These are phyloP conservation scores for Lachnellula cervina DNA, from an alignment of 2,329 filamentous ascomycete species.

Conservation along the genomic window DNA sequence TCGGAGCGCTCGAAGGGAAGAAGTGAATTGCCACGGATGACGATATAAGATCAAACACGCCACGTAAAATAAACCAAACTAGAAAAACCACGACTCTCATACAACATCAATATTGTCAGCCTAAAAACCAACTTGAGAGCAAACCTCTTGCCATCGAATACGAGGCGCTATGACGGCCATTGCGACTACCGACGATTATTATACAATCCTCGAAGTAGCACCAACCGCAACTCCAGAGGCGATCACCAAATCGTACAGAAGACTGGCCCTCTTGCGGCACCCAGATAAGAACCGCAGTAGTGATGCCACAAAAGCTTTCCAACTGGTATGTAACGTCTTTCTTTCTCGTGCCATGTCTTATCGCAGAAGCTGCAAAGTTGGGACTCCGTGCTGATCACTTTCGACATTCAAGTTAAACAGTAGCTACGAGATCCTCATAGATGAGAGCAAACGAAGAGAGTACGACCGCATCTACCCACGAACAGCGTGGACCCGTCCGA, in stretches of 20 bases:
- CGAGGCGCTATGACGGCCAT: neutral
- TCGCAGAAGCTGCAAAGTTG: too few relatives aligned
- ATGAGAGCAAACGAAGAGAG: slow-evolving; percentile 24
- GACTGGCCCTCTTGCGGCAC: slow-evolving; percentile 31
- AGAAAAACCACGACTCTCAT: too few relatives aligned
- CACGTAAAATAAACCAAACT: too few relatives aligned
- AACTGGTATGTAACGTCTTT: neutral
- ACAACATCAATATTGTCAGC: too few relatives aligned
- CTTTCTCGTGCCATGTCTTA: too few relatives aligned
- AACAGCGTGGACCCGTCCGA: neutral
- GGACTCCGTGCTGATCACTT: neutral
- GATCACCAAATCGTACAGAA: slow-evolving; percentile 29
- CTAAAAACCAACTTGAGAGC: too few relatives aligned
- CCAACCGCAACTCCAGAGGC: slow-evolving; percentile 21
- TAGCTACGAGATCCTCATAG: slow-evolving; percentile 32
- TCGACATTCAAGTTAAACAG: neutral
- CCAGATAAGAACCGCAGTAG: slow-evolving; percentile 27
- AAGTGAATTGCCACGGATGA: too few relatives aligned
- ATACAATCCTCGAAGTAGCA: slow-evolving; percentile 19
- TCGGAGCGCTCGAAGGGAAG: too few relatives aligned
- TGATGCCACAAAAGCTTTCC: slow-evolving; percentile 8
- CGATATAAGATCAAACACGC: too few relatives aligned
- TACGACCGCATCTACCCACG: slow-evolving; percentile 30
- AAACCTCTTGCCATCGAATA: too few relatives aligned
- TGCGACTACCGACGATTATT: neutral